Evolutionary conservation across 352 stramenopile species (phyloP).

Genomic region (Pythium rhizo-oryzae): DNA sequence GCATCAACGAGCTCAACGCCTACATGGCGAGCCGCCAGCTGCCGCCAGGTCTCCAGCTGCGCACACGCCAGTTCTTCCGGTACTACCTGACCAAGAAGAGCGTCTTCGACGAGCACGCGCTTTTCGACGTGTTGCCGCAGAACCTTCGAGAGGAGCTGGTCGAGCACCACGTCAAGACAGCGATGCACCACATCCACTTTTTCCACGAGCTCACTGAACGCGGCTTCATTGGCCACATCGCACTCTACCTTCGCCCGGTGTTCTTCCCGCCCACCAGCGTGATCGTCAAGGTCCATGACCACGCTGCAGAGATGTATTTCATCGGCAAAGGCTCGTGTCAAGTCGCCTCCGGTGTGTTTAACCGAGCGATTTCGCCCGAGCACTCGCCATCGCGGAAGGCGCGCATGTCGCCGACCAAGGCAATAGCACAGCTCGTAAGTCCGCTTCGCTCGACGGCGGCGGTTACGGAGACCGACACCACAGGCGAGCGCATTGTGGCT

Average conservation of each 20-base stretch:
- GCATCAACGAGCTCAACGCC: slow-evolving; percentile 54
- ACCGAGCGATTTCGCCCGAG: neutral
- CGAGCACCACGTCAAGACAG: slow-evolving; percentile 27
- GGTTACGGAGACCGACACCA: neutral
- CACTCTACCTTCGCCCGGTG: slow-evolving; percentile 18
- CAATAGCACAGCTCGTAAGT: slow-evolving; percentile 6
- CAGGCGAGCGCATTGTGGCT: slow-evolving; percentile 2
- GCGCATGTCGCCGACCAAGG: neutral
- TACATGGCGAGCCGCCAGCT: slow-evolving; percentile 59
- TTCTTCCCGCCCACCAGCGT: slow-evolving; percentile 22
- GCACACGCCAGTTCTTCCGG: slow-evolving; percentile 36
- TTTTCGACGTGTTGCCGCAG: slow-evolving; percentile 23
- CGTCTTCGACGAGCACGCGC: slow-evolving; percentile 40
- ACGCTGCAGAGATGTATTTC: slow-evolving; percentile 23
- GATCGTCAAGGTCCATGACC: slow-evolving; percentile 18
- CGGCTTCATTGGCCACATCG: slow-evolving; percentile 24
- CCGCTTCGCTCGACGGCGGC: neutral
- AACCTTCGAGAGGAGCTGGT: slow-evolving; percentile 24
- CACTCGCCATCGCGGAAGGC: neutral
- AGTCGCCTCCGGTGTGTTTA: slow-evolving; percentile 1
- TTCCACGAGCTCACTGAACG: slow-evolving; percentile 24
- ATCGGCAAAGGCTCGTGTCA: slow-evolving; percentile 25
- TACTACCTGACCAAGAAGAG: slow-evolving; percentile 44
- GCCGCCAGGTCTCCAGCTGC: slow-evolving; percentile 36
- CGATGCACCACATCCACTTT: slow-evolving; percentile 21